A percentile compares a stretch with the other conserved stretches of the same genome.
These are phyloP conservation scores for Phaseolus coccineus DNA, from an alignment of 331 rosid genomes.

Conservation along the genomic window DNA sequence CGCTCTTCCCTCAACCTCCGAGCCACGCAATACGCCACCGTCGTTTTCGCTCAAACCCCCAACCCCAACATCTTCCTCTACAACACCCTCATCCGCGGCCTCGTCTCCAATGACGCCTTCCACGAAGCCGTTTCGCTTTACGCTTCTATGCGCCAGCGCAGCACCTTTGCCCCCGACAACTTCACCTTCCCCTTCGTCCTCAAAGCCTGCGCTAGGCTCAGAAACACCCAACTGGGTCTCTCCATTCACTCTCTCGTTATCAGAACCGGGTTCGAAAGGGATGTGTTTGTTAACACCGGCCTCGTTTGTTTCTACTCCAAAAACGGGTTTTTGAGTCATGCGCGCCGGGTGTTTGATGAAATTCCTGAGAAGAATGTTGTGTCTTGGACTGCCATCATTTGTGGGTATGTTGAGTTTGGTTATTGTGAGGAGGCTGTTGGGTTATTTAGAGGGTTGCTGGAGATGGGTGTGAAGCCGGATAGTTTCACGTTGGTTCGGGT, in stretches of 20 bases:
- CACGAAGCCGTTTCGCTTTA: slow-evolving; percentile 48
- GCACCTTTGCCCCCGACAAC: slow-evolving; percentile 50
- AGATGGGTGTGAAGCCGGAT: slow-evolving; percentile 77
- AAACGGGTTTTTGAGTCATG: slow-evolving; percentile 53
- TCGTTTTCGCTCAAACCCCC: slow-evolving; percentile 52
- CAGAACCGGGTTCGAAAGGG: slow-evolving; percentile 61
- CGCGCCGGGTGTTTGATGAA: slow-evolving; percentile 66
- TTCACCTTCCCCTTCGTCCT: slow-evolving; percentile 72
- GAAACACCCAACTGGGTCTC: slow-evolving; percentile 50
- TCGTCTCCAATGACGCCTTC: slow-evolving; percentile 57
- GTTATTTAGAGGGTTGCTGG: slow-evolving; percentile 56
- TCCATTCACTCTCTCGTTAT: slow-evolving; percentile 59
- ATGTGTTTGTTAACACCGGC: slow-evolving; percentile 69
- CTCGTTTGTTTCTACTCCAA: slow-evolving; percentile 59
- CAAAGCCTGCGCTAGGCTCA: slow-evolving; percentile 66
- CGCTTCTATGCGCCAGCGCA: slow-evolving; percentile 52
- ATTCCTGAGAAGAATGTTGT: slow-evolving; percentile 65
- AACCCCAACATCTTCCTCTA: slow-evolving; percentile 58
- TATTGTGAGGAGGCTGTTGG: slow-evolving; percentile 55
- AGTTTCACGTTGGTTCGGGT: slow-evolving; percentile 59
- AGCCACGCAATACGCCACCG: slow-evolving; percentile 49
- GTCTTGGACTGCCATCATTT: slow-evolving; percentile 74
- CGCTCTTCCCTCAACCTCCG: slow-evolving; percentile 51
- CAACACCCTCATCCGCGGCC: slow-evolving; percentile 70
- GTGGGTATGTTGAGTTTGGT: slow-evolving; percentile 60